phyloP scores from a whole-genome alignment of 2,329 filamentous ascomycete species.

The Cytospora chrysosperma region DNA sequence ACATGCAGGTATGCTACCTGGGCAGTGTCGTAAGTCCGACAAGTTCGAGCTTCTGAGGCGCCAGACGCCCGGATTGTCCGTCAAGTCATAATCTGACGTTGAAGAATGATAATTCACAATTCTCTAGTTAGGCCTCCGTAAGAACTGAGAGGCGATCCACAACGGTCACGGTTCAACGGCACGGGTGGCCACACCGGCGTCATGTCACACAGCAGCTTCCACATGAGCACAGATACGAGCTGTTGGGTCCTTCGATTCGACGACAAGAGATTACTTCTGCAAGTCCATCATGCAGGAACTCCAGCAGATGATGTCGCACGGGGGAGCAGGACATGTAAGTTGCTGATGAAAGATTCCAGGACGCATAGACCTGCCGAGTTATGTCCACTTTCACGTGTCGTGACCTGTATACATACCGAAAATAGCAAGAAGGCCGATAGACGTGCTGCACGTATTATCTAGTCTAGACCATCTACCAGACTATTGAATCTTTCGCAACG shows the following conservation, averaged over 20 bases:
- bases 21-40: too few relatives aligned
- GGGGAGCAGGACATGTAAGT: too few relatives aligned
- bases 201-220: not conserved
- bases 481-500: not conserved
- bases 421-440: not conserved
- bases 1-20: too few relatives aligned
- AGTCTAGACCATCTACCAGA: not conserved
- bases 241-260: not conserved
- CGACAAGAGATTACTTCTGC: not conserved
- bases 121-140: not conserved
- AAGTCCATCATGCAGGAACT: not conserved
- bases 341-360: not conserved
- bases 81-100: not conserved
- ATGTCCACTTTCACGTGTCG: not conserved
- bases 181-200: not conserved
- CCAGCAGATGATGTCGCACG: not conserved
- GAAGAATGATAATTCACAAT: too few relatives aligned
- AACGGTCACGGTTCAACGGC: not conserved
- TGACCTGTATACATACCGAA: not conserved
- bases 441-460: not conserved
- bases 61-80: too few relatives aligned
- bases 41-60: too few relatives aligned
- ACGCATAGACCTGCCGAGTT: not conserved
- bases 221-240: not conserved
- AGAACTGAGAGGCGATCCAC: not conserved